These are phyloP conservation scores for Stentor roeselii DNA, from an alignment of 73 alveolate species.

Conservation along the genomic window DNA sequence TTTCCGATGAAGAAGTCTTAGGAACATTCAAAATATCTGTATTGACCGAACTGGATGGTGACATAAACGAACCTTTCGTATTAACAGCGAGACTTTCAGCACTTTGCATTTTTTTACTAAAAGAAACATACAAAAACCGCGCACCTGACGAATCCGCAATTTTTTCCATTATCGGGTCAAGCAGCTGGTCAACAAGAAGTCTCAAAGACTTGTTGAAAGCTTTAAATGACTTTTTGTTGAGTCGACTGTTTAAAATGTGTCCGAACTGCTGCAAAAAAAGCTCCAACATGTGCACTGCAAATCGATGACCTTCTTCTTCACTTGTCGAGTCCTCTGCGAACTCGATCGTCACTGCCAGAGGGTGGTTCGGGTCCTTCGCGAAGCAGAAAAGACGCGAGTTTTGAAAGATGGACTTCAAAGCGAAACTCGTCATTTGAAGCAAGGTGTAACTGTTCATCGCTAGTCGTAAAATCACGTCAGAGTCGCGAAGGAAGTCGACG, in stretches of 20 bases:
- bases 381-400: background rate
- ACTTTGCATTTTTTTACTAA: background rate
- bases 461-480: background rate
- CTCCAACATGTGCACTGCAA: constrained; percentile 11
- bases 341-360: constrained; percentile 6
- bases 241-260: background rate
- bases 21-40: background rate
- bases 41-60: constrained; percentile 11
- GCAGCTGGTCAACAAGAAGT: background rate
- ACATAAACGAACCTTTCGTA: background rate
- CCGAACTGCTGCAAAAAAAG: constrained; percentile 18
- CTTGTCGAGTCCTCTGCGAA: background rate
- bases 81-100: background rate
- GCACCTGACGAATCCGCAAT: background rate
- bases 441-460: background rate
- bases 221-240: background rate
- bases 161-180: constrained; percentile 8
- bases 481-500: background rate
- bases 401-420: background rate
- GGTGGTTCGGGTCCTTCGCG: constrained; percentile 12
- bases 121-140: background rate
- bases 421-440: background rate
- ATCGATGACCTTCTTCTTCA: constrained; percentile 10
- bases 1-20: background rate
- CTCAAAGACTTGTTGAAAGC: background rate